Evolutionary conservation across 202 grass and related monocot species (phyloP), one percentile per base, ranked within the genome.

Genomic region (Setaria viridis): DNA sequence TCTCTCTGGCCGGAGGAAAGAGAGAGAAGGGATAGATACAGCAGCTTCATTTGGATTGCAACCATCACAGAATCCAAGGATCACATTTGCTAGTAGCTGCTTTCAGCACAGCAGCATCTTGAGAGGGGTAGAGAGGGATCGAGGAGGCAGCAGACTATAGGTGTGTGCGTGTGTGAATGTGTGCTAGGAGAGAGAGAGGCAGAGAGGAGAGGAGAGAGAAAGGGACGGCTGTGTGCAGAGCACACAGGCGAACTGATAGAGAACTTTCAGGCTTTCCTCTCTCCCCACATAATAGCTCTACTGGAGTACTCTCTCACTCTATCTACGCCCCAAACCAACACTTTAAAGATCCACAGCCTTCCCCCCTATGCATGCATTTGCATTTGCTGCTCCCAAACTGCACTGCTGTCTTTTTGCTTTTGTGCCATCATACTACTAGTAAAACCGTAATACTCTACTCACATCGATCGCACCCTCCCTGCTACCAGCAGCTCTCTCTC

Each of bases 211-310:
- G 60, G 95, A 95, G 88, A 95, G 96, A 96, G 91, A 99, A 92
- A 91, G 76, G 86, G 93, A 87, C 93, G 97, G 91, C 91, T 93
- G 97, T 82, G 85, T 20, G 49, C 72, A 74, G 60, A 63, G 60
- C 29, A 13, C 25, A 35, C 86, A 88, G 79, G 85, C 70, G 89
- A 92, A 94, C 96, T 96, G 90, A 90, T 80, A 93, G 91, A 95
- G 89, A 84, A 94, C 93, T 92, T 91, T 95, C 88, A 95, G 93
- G 90, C 72, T 82, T 88, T 90, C 87, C 86, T 88, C 86, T 84
- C 86, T 89, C 78, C 74, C 70, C 91, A 68, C 67, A 76, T 67
- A 83, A 57, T 69, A 62, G 56, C 84, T 78, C 65, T 82, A 82
- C 71, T 74, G 48, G 33, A 69, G 47, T 74, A 29, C 29, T 74